Conservation (phyloP, 352 stramenopile species). For the Pythium scleroteichum region DNA sequence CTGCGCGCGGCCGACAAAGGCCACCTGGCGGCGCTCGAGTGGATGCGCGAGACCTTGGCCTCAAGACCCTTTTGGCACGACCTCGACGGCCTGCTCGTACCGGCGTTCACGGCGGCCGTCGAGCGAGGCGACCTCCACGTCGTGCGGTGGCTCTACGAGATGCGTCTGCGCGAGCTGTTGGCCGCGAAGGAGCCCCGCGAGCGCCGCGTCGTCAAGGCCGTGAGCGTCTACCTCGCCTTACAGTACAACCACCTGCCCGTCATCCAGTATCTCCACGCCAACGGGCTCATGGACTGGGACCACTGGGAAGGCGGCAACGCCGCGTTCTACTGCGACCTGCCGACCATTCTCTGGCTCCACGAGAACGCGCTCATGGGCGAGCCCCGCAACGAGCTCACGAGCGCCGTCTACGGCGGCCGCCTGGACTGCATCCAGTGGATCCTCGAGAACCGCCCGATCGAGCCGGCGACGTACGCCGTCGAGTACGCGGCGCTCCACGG, state of each 20-base stretch:
- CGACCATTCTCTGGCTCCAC: slow-evolving; percentile 12
- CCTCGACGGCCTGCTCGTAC: slow-evolving; percentile 7
- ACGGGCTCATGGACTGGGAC: slow-evolving; percentile 20
- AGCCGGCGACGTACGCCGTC: neutral
- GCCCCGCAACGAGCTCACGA: slow-evolving; percentile 19
- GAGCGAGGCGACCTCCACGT: slow-evolving; percentile 11
- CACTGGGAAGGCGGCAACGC: slow-evolving; percentile 22
- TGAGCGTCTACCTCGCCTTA: slow-evolving; percentile 14
- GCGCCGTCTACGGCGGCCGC: slow-evolving; percentile 18
- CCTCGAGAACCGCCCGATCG: slow-evolving; percentile 12
- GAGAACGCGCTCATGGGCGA: slow-evolving; percentile 7
- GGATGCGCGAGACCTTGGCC: slow-evolving; percentile 5
- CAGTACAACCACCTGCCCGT: slow-evolving; percentile 1
- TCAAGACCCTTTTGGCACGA: slow-evolving; percentile 28
- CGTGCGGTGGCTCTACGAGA: slow-evolving; percentile 28
- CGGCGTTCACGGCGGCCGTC: slow-evolving; percentile 17
- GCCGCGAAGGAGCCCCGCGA: neutral
- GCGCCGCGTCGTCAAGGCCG: slow-evolving; percentile 4
- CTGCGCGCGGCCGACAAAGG: slow-evolving; percentile 20
- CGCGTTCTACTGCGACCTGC: slow-evolving; percentile 16
- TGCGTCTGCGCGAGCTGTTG: slow-evolving; percentile 10
- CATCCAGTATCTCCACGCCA: slow-evolving; percentile 10
- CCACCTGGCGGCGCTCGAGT: slow-evolving; percentile 12
- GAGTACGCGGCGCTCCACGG: slow-evolving; percentile 13
- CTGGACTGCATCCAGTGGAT: slow-evolving; percentile 25